Conservation (phyloP, 768 basidiomycete genomes). For the Trametes gibbosa region DNA sequence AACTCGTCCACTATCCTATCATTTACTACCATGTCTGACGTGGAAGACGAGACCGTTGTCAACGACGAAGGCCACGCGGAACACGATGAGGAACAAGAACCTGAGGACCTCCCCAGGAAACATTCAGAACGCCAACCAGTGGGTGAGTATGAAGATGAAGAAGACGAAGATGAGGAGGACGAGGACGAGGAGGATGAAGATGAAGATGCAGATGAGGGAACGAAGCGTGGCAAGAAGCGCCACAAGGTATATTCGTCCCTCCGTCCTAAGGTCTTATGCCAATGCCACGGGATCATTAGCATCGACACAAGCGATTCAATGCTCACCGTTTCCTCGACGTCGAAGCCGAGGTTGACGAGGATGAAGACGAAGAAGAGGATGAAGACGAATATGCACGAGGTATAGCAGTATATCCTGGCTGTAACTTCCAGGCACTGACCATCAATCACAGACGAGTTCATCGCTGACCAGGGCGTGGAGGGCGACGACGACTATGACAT, state of each 20-base stretch:
- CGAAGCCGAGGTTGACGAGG: conserved; percentile 94
- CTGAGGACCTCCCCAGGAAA: conserved; percentile 39
- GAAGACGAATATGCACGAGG: conserved; percentile 66
- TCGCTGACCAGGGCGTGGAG: conserved; percentile 56
- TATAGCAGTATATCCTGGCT: conserved; percentile 35
- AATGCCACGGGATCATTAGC: conserved; percentile 6
- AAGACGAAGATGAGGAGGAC: conserved; percentile 49
- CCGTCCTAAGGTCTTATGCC: not conserved
- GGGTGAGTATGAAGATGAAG: conserved; percentile 37
- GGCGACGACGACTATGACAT: conserved; percentile 66
- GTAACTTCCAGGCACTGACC: not conserved
- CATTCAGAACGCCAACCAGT: conserved; percentile 37
- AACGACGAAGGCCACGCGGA: conserved; percentile 15
- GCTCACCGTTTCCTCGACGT: conserved; percentile 90
- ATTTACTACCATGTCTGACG: conserved; percentile 19
- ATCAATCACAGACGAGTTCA: conserved; percentile 57
- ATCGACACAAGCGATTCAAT: conserved; percentile 65
- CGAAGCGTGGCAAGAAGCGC: conserved; percentile 53
- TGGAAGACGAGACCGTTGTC: conserved; percentile 30
- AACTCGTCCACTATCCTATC: not conserved
- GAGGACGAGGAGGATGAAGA: conserved; percentile 39
- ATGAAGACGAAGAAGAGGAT: conserved; percentile 92
- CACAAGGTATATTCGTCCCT: conserved; percentile 47
- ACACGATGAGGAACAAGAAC: conserved; percentile 39
- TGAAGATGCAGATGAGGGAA: conserved; percentile 44